Base-by-base conservation (phyloP, 495 filamentous ascomycete species). In the Aspergillus carlsbadensis region DNA sequence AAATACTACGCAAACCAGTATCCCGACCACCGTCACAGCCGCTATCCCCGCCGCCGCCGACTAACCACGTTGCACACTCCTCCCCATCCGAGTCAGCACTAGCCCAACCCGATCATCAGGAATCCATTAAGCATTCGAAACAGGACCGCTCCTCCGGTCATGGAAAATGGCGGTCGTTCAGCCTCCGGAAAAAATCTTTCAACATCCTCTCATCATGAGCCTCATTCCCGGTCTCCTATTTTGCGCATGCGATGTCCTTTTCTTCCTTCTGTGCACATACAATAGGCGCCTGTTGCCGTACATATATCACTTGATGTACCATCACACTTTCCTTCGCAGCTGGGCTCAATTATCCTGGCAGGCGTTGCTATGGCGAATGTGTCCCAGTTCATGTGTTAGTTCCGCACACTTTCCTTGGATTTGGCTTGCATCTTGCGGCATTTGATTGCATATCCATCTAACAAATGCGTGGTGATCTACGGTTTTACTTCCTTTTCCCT, bases 161-260 rank as follows among this genome's bases (percentile, higher is more conserved):
- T 59, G 44, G 69, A 57, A 78, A 72, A 64, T 70, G 71, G 54
- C 73, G 69, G 49, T 72, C 70, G 36, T 76, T 76, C 63, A 70
- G 71, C 52, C 57, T 79, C 36, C 61, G 70, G 35, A 79, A 75
- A 61, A 79, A 74, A 56, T 70, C 67, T 6, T 73, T 72, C 34
- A 74, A 65, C 48, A 68, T 74, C 48, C 62, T 68, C 39, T 65
- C 67, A 47, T 77, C 61, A 69, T 42, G 18, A 40, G 43, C 49
- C 40, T 53, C 21, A 17, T 5, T 10, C 39, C 15, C 37, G 11
- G 36, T 42, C 14, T 22, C 14, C 49, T 10, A 6, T 21, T 31
- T 51, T 10, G 15, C 17, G 17, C 33, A 18, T 8, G 26, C 26
- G 26, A 29, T 29, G 26, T 29, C 26, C 3, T 29, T 29, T 29